A percentile compares a stretch with the other conserved stretches of the same genome.
These are phyloP conservation scores for Torrubiellomyces zombiae DNA, from an alignment of 2,329 filamentous ascomycete genomes.

Conservation along the genomic window DNA sequence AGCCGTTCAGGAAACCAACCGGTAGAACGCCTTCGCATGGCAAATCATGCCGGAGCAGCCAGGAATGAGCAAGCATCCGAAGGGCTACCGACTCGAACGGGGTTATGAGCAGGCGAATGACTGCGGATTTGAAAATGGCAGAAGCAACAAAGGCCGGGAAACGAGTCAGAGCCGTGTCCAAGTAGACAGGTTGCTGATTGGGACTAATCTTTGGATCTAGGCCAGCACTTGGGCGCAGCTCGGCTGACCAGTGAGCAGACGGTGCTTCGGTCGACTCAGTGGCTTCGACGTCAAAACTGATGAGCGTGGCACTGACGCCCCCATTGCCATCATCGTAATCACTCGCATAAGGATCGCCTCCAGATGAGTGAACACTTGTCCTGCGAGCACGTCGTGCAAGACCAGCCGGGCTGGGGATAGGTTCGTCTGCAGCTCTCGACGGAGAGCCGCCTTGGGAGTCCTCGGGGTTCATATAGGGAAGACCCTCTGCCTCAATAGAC, in stretches of 20 bases:
- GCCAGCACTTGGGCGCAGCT: slow-evolving; percentile 33
- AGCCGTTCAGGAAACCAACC: slow-evolving; percentile 16
- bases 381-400: slow-evolving; percentile 20
- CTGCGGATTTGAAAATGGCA: slow-evolving; percentile 27
- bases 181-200: slow-evolving; percentile 19
- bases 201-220: slow-evolving; percentile 12
- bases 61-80: slow-evolving; percentile 26
- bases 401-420: slow-evolving; percentile 10
- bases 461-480: neutral
- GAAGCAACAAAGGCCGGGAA: slow-evolving; percentile 31
- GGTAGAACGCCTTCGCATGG: slow-evolving; percentile 21
- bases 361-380: slow-evolving; percentile 28
- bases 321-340: slow-evolving; percentile 43
- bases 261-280: slow-evolving; percentile 34
- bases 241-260: slow-evolving; percentile 39
- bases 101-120: slow-evolving; percentile 23
- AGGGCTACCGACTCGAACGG: slow-evolving; percentile 31
- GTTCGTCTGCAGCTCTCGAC: slow-evolving; percentile 13
- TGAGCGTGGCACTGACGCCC: slow-evolving; percentile 36
- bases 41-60: slow-evolving; percentile 21
- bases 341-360: slow-evolving; percentile 35
- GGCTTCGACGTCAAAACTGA: slow-evolving; percentile 45
- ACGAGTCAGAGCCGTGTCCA: slow-evolving; percentile 31
- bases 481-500: no score
- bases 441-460: slow-evolving; percentile 7